These are phyloP conservation scores for Hirsutella thompsonii DNA, from an alignment of 2,329 filamentous ascomycete species.

Conservation along the genomic window DNA sequence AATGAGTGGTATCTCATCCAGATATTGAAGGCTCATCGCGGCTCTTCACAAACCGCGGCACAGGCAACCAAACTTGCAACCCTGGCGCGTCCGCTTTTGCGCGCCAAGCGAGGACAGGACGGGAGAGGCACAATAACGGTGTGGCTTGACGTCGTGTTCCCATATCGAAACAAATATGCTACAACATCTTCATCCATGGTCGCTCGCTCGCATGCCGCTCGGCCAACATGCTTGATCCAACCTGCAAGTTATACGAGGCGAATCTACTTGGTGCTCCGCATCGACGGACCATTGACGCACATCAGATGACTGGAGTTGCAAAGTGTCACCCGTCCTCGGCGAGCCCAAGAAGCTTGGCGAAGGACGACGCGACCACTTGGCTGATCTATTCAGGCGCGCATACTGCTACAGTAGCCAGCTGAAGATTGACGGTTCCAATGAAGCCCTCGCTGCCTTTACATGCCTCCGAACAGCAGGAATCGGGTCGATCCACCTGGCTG, in stretches of 20 bases:
- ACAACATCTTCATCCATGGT: not conserved
- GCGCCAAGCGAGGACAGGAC: not conserved
- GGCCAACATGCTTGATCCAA: not conserved
- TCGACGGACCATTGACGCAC: too few relatives aligned
- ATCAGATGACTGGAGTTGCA: too few relatives aligned
- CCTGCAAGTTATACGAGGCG: not conserved
- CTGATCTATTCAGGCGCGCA: too few relatives aligned
- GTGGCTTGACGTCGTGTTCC: conserved; percentile 1
- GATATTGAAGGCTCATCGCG: too few relatives aligned
- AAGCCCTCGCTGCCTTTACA: not conserved
- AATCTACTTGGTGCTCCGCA: too few relatives aligned
- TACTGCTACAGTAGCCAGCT: too few relatives aligned
- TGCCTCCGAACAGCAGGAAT: not conserved
- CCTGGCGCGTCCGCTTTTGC: not conserved
- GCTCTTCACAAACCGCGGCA: too few relatives aligned
- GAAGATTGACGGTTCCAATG: not conserved
- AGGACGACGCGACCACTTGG: too few relatives aligned
- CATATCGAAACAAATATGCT: not conserved
- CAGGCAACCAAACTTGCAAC: too few relatives aligned
- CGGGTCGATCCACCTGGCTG: not conserved
- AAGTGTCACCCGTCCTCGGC: too few relatives aligned
- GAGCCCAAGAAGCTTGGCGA: too few relatives aligned
- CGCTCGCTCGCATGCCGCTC: not conserved
- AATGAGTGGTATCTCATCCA: too few relatives aligned
- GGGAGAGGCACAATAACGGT: not conserved